These are phyloP conservation scores for Hypoxylon sp. DNA, from an alignment of 2,329 filamentous ascomycete genomes.

Conservation along the genomic window DNA sequence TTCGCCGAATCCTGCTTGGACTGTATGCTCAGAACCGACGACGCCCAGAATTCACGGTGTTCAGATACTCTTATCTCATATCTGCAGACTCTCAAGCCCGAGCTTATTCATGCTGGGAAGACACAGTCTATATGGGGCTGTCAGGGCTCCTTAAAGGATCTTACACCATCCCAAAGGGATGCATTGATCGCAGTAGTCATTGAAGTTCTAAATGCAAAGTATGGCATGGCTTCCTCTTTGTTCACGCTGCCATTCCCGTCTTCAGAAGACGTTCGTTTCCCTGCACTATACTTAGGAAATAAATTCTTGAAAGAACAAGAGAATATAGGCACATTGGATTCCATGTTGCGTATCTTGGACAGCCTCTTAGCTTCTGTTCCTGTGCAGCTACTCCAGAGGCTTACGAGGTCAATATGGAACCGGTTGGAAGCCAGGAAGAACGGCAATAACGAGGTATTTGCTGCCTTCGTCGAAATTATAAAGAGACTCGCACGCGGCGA, in stretches of 20 bases:
- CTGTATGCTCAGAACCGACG: conserved; percentile 29
- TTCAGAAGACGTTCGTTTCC: conserved; percentile 36
- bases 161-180: conserved; percentile 10
- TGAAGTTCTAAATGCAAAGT: conserved; percentile 36
- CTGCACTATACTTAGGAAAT: conserved; percentile 43
- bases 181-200: conserved; percentile 24
- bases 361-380: conserved; percentile 24
- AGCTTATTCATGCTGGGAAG: neutral
- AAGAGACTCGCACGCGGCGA: conserved; percentile 48
- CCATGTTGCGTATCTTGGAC: conserved; percentile 40
- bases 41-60: neutral
- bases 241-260: conserved; percentile 42
- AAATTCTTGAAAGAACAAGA: conserved; percentile 33
- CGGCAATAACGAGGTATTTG: conserved; percentile 7
- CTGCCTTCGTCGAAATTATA: conserved; percentile 25
- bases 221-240: conserved; percentile 38
- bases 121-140: conserved; percentile 4
- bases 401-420: conserved; percentile 31
- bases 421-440: conserved; percentile 12
- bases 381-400: conserved; percentile 1
- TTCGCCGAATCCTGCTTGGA: conserved; percentile 26
- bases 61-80: neutral
- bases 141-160: neutral
- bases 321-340: conserved; percentile 40
- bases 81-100: neutral